phyloP scores from a whole-genome alignment of 331 rosid genomes.

The Malus hybrid region DNA sequence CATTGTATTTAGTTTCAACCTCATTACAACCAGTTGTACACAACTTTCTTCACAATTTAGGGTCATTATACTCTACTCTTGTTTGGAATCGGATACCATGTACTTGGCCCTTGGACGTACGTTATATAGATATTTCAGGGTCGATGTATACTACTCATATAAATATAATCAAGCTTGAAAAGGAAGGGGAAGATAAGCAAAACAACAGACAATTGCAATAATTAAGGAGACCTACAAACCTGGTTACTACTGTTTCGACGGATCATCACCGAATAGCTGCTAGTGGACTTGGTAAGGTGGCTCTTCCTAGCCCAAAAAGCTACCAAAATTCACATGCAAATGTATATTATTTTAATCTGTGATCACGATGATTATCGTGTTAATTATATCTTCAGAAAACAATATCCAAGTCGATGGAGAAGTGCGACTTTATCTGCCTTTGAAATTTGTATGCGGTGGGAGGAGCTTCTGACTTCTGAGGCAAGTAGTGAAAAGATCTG shows the following conservation, averaged over 20 bases:
- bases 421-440: neutral
- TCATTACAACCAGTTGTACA: neutral
- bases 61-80: neutral
- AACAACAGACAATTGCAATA: neutral
- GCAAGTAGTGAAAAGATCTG: neutral
- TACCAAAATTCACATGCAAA: neutral
- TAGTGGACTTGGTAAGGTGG: neutral
- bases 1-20: neutral
- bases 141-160: neutral
- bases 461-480: neutral
- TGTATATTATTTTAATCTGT: too few relatives aligned
- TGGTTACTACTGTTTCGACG: too few relatives aligned
- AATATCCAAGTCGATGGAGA: too few relatives aligned
- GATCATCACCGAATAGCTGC: too few relatives aligned
- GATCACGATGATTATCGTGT: too few relatives aligned
- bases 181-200: neutral
- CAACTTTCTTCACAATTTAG: neutral
- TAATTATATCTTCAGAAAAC: too few relatives aligned
- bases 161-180: neutral
- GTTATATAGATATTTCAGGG: neutral
- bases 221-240: too few relatives aligned
- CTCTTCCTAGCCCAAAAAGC: slow-evolving; percentile 2
- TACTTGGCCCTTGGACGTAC: neutral
- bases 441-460: neutral
- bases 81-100: neutral